Evolutionary conservation across 2,329 filamentous ascomycete genomes (phyloP).

Genomic region (Akanthomyces dipterigenus): DNA sequence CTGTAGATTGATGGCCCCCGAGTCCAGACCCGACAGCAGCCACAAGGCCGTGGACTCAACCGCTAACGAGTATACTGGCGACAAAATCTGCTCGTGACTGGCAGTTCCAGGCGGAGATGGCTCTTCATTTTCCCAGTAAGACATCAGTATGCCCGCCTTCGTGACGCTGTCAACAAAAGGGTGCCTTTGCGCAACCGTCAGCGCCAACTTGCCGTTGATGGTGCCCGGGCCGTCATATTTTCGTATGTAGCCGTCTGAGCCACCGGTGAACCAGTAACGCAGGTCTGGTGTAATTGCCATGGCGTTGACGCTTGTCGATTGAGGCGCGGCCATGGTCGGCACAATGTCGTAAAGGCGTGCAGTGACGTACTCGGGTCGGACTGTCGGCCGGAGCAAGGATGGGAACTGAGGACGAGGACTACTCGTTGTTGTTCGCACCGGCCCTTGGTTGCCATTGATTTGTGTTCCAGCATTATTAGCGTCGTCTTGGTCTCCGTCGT

Average conservation of each 20-base stretch:
- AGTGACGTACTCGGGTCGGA: conserved; percentile 72
- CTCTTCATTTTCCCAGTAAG: conserved; percentile 98
- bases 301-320: conserved; percentile 91
- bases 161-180: conserved; percentile 96
- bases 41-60: conserved; percentile 86
- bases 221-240: conserved; percentile 96
- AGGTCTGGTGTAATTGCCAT: conserved; percentile 89
- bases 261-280: conserved; percentile 90
- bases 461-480: conserved; percentile 29
- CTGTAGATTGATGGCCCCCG: conserved; percentile 86
- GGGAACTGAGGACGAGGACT: conserved; percentile 21
- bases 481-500: conserved; percentile 29
- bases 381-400: conserved; percentile 43
- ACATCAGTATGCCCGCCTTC: conserved; percentile 89
- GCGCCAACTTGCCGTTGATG: conserved; percentile 85
- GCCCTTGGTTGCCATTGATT: conserved; percentile 15
- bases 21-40: conserved; percentile 85
- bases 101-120: conserved; percentile 38
- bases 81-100: conserved; percentile 59
- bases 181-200: conserved; percentile 92
- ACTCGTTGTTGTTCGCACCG: conserved; percentile 22
- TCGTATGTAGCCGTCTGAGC: conserved; percentile 89
- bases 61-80: conserved; percentile 89
- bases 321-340: conserved; percentile 92
- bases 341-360: conserved; percentile 88